Base-by-base conservation (phyloP, 176 grass and related monocot species). In the Carex cristatella region DNA sequence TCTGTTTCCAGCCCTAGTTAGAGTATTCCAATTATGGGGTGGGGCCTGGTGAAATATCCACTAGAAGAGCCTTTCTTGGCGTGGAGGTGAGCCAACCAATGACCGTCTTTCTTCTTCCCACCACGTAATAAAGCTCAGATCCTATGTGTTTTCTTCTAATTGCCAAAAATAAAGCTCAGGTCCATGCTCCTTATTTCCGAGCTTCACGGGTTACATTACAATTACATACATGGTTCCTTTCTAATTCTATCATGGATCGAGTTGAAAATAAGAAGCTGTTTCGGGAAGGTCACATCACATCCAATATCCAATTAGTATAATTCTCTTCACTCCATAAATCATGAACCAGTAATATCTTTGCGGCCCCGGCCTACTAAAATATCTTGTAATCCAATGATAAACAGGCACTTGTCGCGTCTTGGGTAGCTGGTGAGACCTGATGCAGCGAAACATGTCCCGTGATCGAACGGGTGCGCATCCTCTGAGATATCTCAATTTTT, bases 41-140 rank as follows among this genome's bases (percentile, higher is more conserved):
- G 58, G 16, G 16, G 5, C 58, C 58, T 61, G 15, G 5, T 3
- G 19, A n/a, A 10, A 51, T 51, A 75, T 75, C 70, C 44, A 53
- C n/a, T 75, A 27, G 44, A 74, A 73, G 9, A 74, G 16, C 2
- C 44, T 74, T 74, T 74, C 70, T 74, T 74, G 70, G 42, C 70
- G 70, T 76, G 23, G 71, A 13, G 71, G 12, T 48, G 71, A 76
- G 46, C 71, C 71, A 54, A 76, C 46, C 71, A 76, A 76, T 75
- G 19, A 75, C 71, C 71, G 71, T 11, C 71, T 27, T 19, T 75
- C 46, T 51, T 46, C 70, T 74, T 76, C 19, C 71, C 71, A 76
- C 71, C 71, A 76, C 44, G 71, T 76, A 74, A 74, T 49, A 19
- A 3, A 2, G 49, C 70, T 74, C 70, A 23, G 70, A 74, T 74